Conservation (phyloP, 208 protist species). For the Porcisia deanei region DNA sequence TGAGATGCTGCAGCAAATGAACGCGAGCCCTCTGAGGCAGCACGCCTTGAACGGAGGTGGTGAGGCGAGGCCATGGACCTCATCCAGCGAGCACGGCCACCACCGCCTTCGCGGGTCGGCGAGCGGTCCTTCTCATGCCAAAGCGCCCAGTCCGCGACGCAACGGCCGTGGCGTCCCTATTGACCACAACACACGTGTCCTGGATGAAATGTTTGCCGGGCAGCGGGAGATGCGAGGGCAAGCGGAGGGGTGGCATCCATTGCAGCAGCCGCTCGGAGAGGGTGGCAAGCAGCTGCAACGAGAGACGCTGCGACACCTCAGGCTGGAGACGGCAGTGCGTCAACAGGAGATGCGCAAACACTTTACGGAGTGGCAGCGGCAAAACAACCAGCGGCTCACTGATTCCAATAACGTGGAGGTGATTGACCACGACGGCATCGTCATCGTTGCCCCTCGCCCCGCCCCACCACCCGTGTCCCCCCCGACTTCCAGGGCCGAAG, state of each 20-base stretch:
- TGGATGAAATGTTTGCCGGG: slow-evolving; percentile 37
- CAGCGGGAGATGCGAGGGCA: slow-evolving; percentile 16
- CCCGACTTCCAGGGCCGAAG: neutral
- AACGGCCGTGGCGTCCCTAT: slow-evolving; percentile 13
- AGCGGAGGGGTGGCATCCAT: neutral
- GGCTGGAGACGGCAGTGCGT: slow-evolving; percentile 26
- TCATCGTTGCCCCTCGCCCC: slow-evolving; percentile 46
- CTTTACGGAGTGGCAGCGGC: slow-evolving; percentile 44
- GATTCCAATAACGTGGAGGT: slow-evolving; percentile 42
- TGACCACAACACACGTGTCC: slow-evolving; percentile 37
- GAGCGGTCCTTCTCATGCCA: neutral
- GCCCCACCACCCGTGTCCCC: slow-evolving; percentile 4
- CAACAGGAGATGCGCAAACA: slow-evolving; percentile 41
- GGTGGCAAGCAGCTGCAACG: slow-evolving; percentile 19
- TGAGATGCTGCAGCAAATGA: slow-evolving; percentile 67
- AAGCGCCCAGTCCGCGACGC: slow-evolving; percentile 13
- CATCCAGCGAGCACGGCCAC: neutral
- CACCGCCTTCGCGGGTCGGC: slow-evolving; percentile 10
- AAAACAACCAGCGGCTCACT: slow-evolving; percentile 43
- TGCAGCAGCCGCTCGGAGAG: slow-evolving; percentile 24
- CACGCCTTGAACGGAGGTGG: slow-evolving; percentile 1
- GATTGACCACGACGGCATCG: slow-evolving; percentile 42
- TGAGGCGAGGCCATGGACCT: slow-evolving; percentile 6
- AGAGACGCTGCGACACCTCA: slow-evolving; percentile 22
- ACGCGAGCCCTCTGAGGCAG: slow-evolving; percentile 35